phyloP scores from a whole-genome alignment of 2,329 filamentous ascomycete species.

The Alternaria sp. region DNA sequence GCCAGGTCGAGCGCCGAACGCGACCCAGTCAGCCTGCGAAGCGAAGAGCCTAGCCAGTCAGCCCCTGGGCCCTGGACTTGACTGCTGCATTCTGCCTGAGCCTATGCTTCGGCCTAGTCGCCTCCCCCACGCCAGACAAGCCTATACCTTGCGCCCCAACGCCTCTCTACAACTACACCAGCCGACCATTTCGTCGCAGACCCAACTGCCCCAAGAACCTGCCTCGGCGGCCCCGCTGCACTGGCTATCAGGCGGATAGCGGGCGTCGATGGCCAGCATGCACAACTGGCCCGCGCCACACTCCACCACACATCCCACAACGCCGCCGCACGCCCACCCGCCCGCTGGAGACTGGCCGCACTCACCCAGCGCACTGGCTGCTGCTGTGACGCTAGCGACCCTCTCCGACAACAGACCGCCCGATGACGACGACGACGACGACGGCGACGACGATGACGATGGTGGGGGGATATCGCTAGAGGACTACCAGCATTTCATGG shows the following conservation, averaged over 20 bases:
- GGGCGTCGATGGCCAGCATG: constrained; percentile 38
- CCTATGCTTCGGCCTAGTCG: constrained; percentile 15
- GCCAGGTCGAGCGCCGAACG: background rate
- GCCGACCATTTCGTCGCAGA: constrained; percentile 5
- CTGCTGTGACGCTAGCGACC: constrained; percentile 36
- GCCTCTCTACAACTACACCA: constrained; percentile 12
- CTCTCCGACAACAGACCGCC: constrained; percentile 38
- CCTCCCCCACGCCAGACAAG: constrained; percentile 13
- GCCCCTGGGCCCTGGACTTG: constrained; percentile 9
- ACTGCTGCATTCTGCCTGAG: constrained; percentile 15
- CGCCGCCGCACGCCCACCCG: constrained; percentile 9
- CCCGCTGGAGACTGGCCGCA: constrained; percentile 14
- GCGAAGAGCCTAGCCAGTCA: background rate
- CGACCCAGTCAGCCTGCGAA: constrained; percentile 1
- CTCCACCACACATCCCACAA: constrained; percentile 18
- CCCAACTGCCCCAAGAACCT: background rate
- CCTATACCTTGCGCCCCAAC: constrained; percentile 21
- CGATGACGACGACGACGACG: constrained; percentile 10
- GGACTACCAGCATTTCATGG: constrained; percentile 20
- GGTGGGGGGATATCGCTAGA: constrained; percentile 38
- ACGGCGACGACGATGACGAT: constrained; percentile 16
- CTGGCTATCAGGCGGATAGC: constrained; percentile 19
- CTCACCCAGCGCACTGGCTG: constrained; percentile 31
- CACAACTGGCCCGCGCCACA: constrained; percentile 16
- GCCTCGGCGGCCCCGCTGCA: constrained; percentile 16